phyloP scores from a whole-genome alignment of 2,329 filamentous ascomycete genomes.

The Ascosphaera apis region DNA sequence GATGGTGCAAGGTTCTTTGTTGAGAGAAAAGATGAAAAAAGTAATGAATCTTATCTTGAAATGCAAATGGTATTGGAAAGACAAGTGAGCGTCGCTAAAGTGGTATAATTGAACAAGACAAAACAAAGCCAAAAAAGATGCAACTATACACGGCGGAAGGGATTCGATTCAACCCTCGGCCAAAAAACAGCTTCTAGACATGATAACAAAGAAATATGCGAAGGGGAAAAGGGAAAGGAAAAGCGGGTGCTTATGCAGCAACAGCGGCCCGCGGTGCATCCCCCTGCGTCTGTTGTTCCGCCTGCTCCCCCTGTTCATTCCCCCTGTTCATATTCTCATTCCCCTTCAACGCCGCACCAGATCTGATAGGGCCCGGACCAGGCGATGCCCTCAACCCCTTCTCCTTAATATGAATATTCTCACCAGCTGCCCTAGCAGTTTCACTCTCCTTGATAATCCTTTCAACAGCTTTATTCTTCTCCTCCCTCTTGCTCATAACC shows the following conservation, averaged over 20 bases:
- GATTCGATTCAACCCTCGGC: too few relatives aligned
- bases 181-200: too few relatives aligned
- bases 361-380: neutral
- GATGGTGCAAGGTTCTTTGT: too few relatives aligned
- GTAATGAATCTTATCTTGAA: too few relatives aligned
- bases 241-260: neutral
- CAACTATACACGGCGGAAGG: too few relatives aligned
- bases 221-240: too few relatives aligned
- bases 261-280: neutral
- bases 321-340: neutral
- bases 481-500: constrained; percentile 3
- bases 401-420: constrained; percentile 5
- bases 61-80: too few relatives aligned
- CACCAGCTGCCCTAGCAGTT: constrained; percentile 14
- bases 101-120: too few relatives aligned
- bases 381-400: constrained; percentile 8
- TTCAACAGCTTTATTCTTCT: constrained; percentile 11
- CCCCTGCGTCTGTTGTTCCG: neutral
- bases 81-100: too few relatives aligned
- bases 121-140: too few relatives aligned
- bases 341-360: neutral
- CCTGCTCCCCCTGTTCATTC: neutral
- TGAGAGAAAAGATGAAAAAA: too few relatives aligned
- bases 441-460: constrained; percentile 15
- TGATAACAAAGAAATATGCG: too few relatives aligned